phyloP scores from a whole-genome alignment of 805 yeast genomes.

The Huiozyma sinensis region DNA sequence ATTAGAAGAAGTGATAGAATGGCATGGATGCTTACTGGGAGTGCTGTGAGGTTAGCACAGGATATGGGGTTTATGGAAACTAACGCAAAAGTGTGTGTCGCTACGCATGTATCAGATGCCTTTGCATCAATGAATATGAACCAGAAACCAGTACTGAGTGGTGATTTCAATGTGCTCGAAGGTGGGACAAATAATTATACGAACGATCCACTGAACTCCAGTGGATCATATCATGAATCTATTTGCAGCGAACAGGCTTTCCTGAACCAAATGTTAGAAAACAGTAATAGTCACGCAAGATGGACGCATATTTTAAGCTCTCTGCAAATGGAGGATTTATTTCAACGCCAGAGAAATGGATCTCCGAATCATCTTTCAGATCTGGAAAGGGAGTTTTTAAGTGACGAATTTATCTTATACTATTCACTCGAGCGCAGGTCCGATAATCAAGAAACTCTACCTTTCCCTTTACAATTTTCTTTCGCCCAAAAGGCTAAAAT shows the following conservation, averaged over 20 bases:
- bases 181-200: constrained; percentile 3
- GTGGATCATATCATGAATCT: constrained; percentile 30
- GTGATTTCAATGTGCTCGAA: constrained; percentile 58
- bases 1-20: constrained; percentile 78
- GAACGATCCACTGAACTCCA: constrained; percentile 10
- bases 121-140: constrained; percentile 74
- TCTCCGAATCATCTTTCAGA: constrained; percentile 12
- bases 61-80: constrained; percentile 73
- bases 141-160: constrained; percentile 65
- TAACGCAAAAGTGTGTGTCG: constrained; percentile 63
- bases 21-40: constrained; percentile 91
- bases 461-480: constrained; percentile 42
- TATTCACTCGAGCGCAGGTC: constrained; percentile 6
- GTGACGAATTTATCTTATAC: constrained; percentile 26
- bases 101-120: constrained; percentile 77
- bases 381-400: constrained; percentile 23
- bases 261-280: constrained; percentile 19
- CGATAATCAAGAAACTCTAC: constrained; percentile 6
- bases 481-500: constrained; percentile 62
- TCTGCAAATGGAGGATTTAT: constrained; percentile 4
- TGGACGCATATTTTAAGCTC: constrained; percentile 15
- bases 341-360: neutral
- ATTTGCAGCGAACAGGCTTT: constrained; percentile 26
- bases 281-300: constrained; percentile 17
- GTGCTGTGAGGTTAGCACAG: constrained; percentile 77